Percentiles rank a stretch among this genome's conserved stretches.
These are phyloP conservation scores for Xylaria telfairii DNA, from an alignment of 495 filamentous ascomycete genomes.

Conservation along the genomic window DNA sequence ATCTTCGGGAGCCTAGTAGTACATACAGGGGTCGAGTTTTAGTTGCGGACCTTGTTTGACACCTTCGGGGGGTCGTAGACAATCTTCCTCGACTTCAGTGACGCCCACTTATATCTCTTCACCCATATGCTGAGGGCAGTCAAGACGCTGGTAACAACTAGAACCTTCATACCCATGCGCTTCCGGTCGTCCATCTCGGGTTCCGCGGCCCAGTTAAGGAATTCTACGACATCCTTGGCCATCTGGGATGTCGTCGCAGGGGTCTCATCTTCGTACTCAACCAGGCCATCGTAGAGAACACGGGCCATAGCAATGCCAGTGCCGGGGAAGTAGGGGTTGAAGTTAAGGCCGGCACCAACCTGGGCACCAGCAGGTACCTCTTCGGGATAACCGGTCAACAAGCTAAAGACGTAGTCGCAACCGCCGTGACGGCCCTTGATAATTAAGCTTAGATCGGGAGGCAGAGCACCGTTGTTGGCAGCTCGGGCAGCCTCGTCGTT, in stretches of 20 bases:
- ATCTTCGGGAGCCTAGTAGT: slow-evolving; percentile 47
- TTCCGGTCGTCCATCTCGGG: slow-evolving; percentile 99
- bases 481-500: slow-evolving; percentile 99
- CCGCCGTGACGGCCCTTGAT: slow-evolving; percentile 97
- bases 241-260: slow-evolving; percentile 96
- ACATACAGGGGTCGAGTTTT: slow-evolving; percentile 49
- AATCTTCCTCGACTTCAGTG: slow-evolving; percentile 93
- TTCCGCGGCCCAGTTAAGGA: slow-evolving; percentile 98
- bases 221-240: slow-evolving; percentile 99
- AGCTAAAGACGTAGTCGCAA: slow-evolving; percentile 96
- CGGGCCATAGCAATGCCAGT: slow-evolving; percentile 99
- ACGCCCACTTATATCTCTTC: slow-evolving; percentile 98
- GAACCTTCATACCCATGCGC: slow-evolving; percentile 97
- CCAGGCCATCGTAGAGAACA: slow-evolving; percentile 95
- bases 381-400: slow-evolving; percentile 98
- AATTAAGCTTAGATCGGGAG: slow-evolving; percentile 97
- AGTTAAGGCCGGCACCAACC: slow-evolving; percentile 89
- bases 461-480: slow-evolving; percentile 96
- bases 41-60: slow-evolving; percentile 41
- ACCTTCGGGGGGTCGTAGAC: slow-evolving; percentile 79
- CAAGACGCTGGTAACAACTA: slow-evolving; percentile 77
- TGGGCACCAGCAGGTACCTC: slow-evolving; percentile 87
- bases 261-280: slow-evolving; percentile 98
- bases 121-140: slow-evolving; percentile 93
- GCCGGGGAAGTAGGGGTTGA: slow-evolving; percentile 99